Evolutionary conservation across 1,284 basidiomycete genomes (phyloP).

Genomic region (Heimioporus punctisporus): DNA sequence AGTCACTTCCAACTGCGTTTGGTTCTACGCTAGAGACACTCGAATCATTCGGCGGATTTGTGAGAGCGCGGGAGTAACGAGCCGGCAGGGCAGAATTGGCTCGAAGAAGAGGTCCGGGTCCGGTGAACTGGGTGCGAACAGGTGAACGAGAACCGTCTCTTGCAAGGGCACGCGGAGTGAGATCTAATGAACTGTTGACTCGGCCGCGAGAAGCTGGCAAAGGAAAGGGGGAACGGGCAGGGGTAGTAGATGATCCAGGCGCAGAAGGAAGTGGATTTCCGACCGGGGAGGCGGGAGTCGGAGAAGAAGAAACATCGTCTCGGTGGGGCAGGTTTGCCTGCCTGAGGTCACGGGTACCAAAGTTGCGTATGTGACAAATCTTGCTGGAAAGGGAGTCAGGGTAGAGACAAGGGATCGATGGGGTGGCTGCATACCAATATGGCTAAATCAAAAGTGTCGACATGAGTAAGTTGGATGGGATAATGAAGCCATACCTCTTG

Average conservation of each 20-base stretch:
- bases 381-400: conserved; percentile 43
- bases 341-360: conserved; percentile 73
- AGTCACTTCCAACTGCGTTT: too few species aligned
- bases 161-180: conserved; percentile 17
- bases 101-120: conserved; percentile 25
- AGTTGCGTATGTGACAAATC: conserved; percentile 71
- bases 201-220: conserved; percentile 17
- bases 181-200: conserved; percentile 27
- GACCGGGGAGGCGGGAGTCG: conserved; percentile 23
- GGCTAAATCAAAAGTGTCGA: conserved; percentile 19
- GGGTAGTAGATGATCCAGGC: conserved; percentile 19
- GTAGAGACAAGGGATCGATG: background rate
- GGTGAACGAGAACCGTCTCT: conserved; percentile 32
- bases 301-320: conserved; percentile 31
- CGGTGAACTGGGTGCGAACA: conserved; percentile 33
- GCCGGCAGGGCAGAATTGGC: conserved; percentile 32
- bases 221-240: conserved; percentile 24
- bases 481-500: conserved; percentile 53
- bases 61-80: conserved; percentile 29
- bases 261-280: conserved; percentile 17
- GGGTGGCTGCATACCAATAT: conserved; percentile 28
- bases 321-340: conserved; percentile 70
- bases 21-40: conserved; percentile 3
- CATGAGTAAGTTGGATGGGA: conserved; percentile 5
- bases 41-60: conserved; percentile 14